Evolutionary conservation across 352 stramenopile species (phyloP), one percentile per base, ranked within the genome.

Genomic region (Phytophthora cactorum): DNA sequence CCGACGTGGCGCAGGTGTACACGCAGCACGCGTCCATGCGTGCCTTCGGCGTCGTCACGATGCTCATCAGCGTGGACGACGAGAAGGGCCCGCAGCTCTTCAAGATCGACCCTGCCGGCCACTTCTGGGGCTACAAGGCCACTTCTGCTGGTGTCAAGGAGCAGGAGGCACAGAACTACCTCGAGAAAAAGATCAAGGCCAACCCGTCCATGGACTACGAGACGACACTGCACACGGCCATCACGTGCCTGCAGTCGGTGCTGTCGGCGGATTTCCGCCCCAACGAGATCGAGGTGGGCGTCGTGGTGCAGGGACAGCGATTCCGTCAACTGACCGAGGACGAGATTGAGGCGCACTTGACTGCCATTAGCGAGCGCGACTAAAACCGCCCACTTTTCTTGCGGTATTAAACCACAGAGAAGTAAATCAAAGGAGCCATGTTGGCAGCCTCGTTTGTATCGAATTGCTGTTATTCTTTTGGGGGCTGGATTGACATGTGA

Each of bases 121-220:
- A 99, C 77, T 99, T 95, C 69, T 94, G 98, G 69, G 97, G 97
- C 41, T 94, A 94, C 84, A 94, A 92, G 74, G 97, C 95, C 39
- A 97, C 95, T 5, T 92, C 97, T 7, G 88, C 93, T 1, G 98
- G 98, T 17, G 79, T 92, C 12, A 99, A 99, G 84, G 96, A 99
- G 70, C 96, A 99, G 82, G 97, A 99, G 81, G 97, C 97, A 31
- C 97, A 98, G 66, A 99, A 99, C 78, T 99, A 98, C 84, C 87
- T 99, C 46, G 98, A 99, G 82, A 99, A 99, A 81, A 97, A 98
- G 81, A 90, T 98, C 28, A 96, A 96, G 80, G 83, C 86, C 53
- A 95, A 96, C 72, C 60, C 81, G n/a, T 64, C 60, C 34, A 98
- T 98, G 86, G 88, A 97, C 72, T 78, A 90, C n/a, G 90, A 98